Base-by-base conservation (phyloP, 2,329 filamentous ascomycete species). In the Arthrobotrys entomopaga region DNA sequence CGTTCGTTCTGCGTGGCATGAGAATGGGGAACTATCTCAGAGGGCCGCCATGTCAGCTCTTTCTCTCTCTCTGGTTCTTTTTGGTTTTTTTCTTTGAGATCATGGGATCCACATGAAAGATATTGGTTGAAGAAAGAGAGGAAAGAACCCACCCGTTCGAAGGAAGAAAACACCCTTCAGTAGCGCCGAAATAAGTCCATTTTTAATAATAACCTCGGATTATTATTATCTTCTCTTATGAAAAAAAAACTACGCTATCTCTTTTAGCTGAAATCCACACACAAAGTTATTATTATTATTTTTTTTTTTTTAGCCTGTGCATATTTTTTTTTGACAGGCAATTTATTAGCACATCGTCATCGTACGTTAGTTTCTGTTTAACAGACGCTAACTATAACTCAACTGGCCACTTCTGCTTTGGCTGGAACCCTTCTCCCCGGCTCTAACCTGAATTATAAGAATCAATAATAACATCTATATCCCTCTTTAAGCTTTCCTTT, bases 301-400 rank as follows among this genome's bases (percentile, higher is more conserved):
- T n/a, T n/a, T n/a, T 7, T 34, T 6, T 34, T 34, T 34, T 34
- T 34, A 34, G 29, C 6, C 29, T 34, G 29, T 34, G 29, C 29
- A 34, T 34, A 34, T 34, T 34, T 34, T 34, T n/a, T 34, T 50
- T 20, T 50, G 46, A 48, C 50, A 65, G 50, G 2, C 7, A 26
- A 53, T 13, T n/a, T 43, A 29, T 53, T 34, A 26, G 4, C 4
- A 38, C 52, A 58, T 69, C 65, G 65, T 69, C 65, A 69, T 69
- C 46, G 57, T 46, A 53, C 63, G 50, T 57, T 50, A 49, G 5
- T 34, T n/a, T 8, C 29, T 34, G 29, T 34, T 34, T 8, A 34
- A 34, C 29, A 34, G 29, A 34, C 29, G 29, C 29, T 34, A 34
- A 34, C 57, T 61, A 50, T 61, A 61, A 48, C 57, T 34, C 29